Conservation (phyloP, 768 basidiomycete species). For the Sporobolomyces roseus region DNA sequence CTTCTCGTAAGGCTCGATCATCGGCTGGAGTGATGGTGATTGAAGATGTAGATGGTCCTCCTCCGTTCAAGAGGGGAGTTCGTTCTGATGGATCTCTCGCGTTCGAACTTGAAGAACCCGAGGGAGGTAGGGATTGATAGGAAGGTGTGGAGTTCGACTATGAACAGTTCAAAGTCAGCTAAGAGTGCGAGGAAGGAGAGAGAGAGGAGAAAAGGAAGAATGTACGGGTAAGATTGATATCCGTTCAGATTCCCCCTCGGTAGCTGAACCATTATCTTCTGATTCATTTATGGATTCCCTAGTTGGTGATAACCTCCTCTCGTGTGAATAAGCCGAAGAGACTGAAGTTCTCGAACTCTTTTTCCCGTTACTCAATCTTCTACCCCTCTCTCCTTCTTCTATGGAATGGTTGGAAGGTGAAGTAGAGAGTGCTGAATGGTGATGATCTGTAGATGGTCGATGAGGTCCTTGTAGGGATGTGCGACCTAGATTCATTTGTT, state of each 20-base stretch:
- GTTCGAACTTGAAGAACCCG: neutral
- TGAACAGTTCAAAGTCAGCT: neutral
- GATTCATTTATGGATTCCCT: too few relatives aligned
- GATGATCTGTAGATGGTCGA: neutral
- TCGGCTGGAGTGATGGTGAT: conserved; percentile 17
- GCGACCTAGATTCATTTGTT: neutral
- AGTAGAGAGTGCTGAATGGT: conserved; percentile 8
- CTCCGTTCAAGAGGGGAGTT: neutral
- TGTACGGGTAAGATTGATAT: too few relatives aligned
- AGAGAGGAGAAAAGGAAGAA: neutral
- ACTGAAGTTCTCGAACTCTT: conserved; percentile 10
- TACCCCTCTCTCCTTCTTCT: conserved; percentile 4
- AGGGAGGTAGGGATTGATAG: conserved; percentile 2
- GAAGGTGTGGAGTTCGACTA: neutral
- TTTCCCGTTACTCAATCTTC: neutral
- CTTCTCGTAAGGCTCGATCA: neutral
- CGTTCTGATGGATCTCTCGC: too few relatives aligned
- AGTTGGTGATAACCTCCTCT: conserved; percentile 30
- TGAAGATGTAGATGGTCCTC: conserved; percentile 1
- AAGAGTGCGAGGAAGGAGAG: neutral
- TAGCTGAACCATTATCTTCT: too few relatives aligned
- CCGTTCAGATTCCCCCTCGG: too few relatives aligned
- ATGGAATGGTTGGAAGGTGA: neutral
- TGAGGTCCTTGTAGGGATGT: neutral
- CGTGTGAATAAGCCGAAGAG: conserved; percentile 16